These are phyloP conservation scores for Xerocomus potaroensis DNA, from an alignment of 768 basidiomycete genomes.

Conservation along the genomic window DNA sequence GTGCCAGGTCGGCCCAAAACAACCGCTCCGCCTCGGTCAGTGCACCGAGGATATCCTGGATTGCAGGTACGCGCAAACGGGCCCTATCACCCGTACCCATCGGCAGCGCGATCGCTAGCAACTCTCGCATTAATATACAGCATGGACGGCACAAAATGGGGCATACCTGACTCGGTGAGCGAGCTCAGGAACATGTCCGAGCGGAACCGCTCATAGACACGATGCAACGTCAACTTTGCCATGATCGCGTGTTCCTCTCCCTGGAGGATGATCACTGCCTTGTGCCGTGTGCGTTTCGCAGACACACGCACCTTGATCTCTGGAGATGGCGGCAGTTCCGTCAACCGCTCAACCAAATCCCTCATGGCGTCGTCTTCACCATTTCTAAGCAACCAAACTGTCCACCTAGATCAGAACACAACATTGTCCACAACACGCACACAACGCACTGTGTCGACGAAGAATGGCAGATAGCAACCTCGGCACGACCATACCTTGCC, in stretches of 20 bases:
- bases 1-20: conserved; percentile 60
- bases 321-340: conserved; percentile 50
- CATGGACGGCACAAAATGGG: background rate
- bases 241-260: conserved; percentile 72
- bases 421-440: conserved; percentile 2
- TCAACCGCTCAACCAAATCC: conserved; percentile 52
- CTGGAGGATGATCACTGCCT: conserved; percentile 33
- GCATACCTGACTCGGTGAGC: conserved; percentile 83
- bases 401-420: conserved; percentile 2
- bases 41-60: conserved; percentile 53
- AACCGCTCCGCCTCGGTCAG: conserved; percentile 66
- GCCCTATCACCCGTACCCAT: conserved; percentile 66
- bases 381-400: conserved; percentile 67
- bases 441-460: conserved; percentile 55
- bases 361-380: conserved; percentile 50
- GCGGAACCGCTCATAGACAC: conserved; percentile 73
- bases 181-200: conserved; percentile 89
- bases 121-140: conserved; percentile 6
- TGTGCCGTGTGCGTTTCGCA: background rate
- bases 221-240: conserved; percentile 73
- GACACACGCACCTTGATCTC: conserved; percentile 48
- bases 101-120: conserved; percentile 74
- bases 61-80: conserved; percentile 38
- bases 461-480: conserved; percentile 57
- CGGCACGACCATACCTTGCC: conserved; percentile 54